Evolutionary conservation across 495 filamentous ascomycete genomes (phyloP), one percentile per base, ranked within the genome.

Genomic region (Eremomyces bilateralis): DNA sequence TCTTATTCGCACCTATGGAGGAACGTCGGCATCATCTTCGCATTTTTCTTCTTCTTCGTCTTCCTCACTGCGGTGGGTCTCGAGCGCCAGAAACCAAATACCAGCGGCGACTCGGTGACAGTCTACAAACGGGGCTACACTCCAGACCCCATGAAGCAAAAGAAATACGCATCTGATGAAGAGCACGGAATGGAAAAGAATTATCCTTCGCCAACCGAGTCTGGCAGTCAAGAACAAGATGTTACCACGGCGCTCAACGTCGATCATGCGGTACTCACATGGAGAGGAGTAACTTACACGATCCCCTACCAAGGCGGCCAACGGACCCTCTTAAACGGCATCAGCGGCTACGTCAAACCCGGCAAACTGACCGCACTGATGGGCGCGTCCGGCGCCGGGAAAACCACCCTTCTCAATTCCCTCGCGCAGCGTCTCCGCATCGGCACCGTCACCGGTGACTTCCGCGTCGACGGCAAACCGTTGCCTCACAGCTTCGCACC

Each of bases 271-370:
- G 53, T 90, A 18, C 73, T 90, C 42, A 85, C 79, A 0, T 90
- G 73, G 71, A 69, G 77, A 41, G 58, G 76, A 39, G 67, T 92
- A 25, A 73, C 69, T 46, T 91, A 88, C 43, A 71, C 61, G 1
- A 76, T 83, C 28, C 70, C 71, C 8, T 64, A 62, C 44, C 60
- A 72, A 22, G 63, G 59, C 21, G 66, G 69, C 1, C 56, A 72
- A 39, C 62, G 60, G 30, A 58, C 63, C 21, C 48, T 81, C 1
- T 50, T 83, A 4, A 52, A 69, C 16, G 56, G 74, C 45, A 68
- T 80, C 3, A 60, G 71, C 39, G 77, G 77, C 32, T 79, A 64
- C 44, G 73, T 80, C 13, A 66, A 67, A 35, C 77, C 76, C 10
- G 75, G 76, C 11, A 71, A 63, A 31, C 59, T 85, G 21, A 76